Conservation (phyloP, 2,329 filamentous ascomycete genomes). For the Fusarium buxicola region DNA sequence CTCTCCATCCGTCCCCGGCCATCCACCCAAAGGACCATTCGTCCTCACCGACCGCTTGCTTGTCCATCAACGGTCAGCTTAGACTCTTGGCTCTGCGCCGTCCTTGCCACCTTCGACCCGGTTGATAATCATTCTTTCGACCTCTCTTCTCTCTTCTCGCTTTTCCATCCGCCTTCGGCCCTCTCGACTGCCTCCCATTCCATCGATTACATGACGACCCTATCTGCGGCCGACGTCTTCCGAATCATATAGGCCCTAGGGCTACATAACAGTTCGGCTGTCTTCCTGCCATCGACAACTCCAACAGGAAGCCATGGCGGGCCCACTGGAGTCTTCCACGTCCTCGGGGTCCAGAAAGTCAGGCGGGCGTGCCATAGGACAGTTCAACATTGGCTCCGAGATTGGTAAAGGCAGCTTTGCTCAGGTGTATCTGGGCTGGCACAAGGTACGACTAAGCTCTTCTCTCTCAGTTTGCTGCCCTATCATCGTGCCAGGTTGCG, state of each 20-base stretch:
- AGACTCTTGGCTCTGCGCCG: conserved; percentile 20
- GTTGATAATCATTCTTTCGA: conserved; percentile 27
- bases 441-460: conserved; percentile 69
- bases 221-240: conserved; percentile 49
- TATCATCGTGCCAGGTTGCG: conserved; percentile 18
- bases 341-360: conserved; percentile 52
- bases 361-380: conserved; percentile 66
- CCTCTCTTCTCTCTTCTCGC: conserved; percentile 16
- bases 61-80: conserved; percentile 29
- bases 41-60: conserved; percentile 44
- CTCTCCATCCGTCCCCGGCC: conserved; percentile 32
- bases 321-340: conserved; percentile 51
- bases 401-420: conserved; percentile 99
- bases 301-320: conserved; percentile 54
- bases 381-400: conserved; percentile 85
- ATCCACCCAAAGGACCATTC: conserved; percentile 31
- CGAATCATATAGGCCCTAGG: conserved; percentile 54
- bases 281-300: conserved; percentile 51
- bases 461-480: conserved; percentile 19
- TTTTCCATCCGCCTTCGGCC: conserved; percentile 23
- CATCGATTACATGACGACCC: conserved; percentile 57
- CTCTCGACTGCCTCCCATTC: conserved; percentile 22
- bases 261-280: conserved; percentile 47
- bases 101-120: conserved; percentile 24
- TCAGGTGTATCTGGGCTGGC: conserved; percentile 88